Percentiles rank a stretch among this genome's conserved stretches.
phyloP scores from a whole-genome alignment of 495 filamentous ascomycete genomes.

The Daldinia concentrica region DNA sequence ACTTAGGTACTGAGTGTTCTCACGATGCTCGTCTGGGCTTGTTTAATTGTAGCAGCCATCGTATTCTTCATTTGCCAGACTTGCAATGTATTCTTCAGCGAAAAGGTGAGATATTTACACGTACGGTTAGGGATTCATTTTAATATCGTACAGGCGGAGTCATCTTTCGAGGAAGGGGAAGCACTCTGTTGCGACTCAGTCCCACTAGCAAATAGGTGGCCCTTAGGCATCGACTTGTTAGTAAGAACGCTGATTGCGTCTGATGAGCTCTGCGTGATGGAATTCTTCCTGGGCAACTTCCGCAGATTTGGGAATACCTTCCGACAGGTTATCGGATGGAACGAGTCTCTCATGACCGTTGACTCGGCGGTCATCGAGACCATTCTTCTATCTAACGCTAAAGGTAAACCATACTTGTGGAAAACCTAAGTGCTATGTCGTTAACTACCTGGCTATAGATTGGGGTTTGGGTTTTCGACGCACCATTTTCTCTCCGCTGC shows the following conservation, averaged over 20 bases:
- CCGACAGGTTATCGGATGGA: conserved; percentile 25
- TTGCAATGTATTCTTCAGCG: not conserved
- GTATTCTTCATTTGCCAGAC: conserved; percentile 6
- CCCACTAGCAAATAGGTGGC: conserved; percentile 29
- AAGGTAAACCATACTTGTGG: conserved; percentile 16
- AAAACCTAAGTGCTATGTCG: not conserved
- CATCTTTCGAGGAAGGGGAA: conserved; percentile 1
- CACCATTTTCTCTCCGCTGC: conserved; percentile 59
- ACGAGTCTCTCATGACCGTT: conserved; percentile 30
- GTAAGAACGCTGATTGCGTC: conserved; percentile 24
- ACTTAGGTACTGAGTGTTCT: no score
- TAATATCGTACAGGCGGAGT: conserved; percentile 12
- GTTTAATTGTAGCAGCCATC: conserved; percentile 14
- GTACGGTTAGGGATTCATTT: not conserved
- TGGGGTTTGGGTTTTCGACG: conserved; percentile 38
- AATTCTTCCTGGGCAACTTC: conserved; percentile 40
- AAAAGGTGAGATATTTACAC: conserved; percentile 2
- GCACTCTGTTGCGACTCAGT: conserved; percentile 10
- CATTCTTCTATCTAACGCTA: conserved; percentile 21
- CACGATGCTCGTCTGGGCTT: conserved; percentile 20
- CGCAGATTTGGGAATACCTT: conserved; percentile 32
- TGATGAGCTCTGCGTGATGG: conserved; percentile 25
- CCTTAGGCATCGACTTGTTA: conserved; percentile 30
- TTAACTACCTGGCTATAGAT: conserved; percentile 20
- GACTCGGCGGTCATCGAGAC: conserved; percentile 32